Evolutionary conservation across 805 yeast genomes (phyloP), one percentile per base, ranked within the genome.

Genomic region (Ascoidea asiatica): DNA sequence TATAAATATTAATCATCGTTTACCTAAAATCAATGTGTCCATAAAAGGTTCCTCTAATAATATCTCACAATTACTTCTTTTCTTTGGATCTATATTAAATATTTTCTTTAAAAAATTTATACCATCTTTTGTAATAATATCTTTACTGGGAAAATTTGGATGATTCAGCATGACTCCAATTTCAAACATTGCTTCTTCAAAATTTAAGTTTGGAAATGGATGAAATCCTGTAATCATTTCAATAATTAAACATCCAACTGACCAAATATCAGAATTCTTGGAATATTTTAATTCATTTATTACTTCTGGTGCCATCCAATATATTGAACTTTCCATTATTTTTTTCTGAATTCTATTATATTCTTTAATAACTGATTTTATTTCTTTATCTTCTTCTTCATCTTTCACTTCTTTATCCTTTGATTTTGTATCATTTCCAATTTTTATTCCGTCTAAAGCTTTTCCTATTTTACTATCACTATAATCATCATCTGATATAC

Each of bases 291-390:
- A 80, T 56, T 89, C 97, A 55, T 88, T 86, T 17, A 92, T 97
- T 6, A 92, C 97, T 59, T 92, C 98, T 0, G 98, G 98, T 0
- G 98, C 97, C 98, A 92, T 92, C 97, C 98, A 92, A 57, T 81
- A 92, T 0, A 90, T 88, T 0, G 95, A 86, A 0, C 98, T 98
- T 53, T 69, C n/a, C n/a, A n/a, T n/a, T n/a, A n/a, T n/a, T n/a
- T n/a, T n/a, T n/a, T n/a, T n/a, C n/a, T n/a, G n/a, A n/a, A n/a
- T n/a, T n/a, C n/a, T n/a, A n/a, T n/a, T n/a, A n/a, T n/a, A n/a
- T n/a, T n/a, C n/a, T n/a, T n/a, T n/a, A n/a, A n/a, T n/a, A n/a
- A n/a, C n/a, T n/a, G n/a, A n/a, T n/a, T n/a, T n/a, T n/a, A n/a
- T n/a, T n/a, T n/a, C n/a, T n/a, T n/a, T n/a, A n/a, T n/a, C n/a